A percentile compares a stretch with the other conserved stretches of the same genome.
phyloP scores from a whole-genome alignment of 2,329 filamentous ascomycete genomes.

The Apiospora aurea region DNA sequence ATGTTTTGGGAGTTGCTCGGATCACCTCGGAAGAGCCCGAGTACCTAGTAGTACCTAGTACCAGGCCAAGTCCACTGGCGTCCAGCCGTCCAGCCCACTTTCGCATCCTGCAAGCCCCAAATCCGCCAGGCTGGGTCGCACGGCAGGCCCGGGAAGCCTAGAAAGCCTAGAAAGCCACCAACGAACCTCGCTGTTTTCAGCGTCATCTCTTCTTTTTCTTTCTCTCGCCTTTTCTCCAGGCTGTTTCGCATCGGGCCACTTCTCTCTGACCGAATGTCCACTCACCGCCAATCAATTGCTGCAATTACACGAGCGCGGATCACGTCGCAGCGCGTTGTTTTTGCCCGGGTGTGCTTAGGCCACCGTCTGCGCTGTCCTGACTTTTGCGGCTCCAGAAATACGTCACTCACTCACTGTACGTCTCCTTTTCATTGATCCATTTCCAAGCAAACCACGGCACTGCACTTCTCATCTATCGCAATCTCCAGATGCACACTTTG shows the following conservation, averaged over 20 bases:
- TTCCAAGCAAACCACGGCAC: neutral
- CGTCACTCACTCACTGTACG: slow-evolving; percentile 8
- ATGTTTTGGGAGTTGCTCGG: slow-evolving; percentile 6
- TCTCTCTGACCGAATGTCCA: neutral
- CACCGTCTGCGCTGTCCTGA: slow-evolving; percentile 7
- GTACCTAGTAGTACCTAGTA: neutral
- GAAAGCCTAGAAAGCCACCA: neutral
- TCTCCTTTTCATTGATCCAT: neutral
- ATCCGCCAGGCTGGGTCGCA: neutral
- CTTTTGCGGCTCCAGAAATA: neutral
- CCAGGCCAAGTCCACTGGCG: neutral
- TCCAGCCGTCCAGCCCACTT: neutral
- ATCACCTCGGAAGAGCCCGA: slow-evolving; percentile 9
- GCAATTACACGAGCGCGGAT: neutral
- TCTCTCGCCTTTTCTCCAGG: neutral
- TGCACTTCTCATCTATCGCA: no score
- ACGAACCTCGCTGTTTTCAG: neutral
- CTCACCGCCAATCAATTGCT: neutral
- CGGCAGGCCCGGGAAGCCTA: neutral
- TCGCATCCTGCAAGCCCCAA: neutral
- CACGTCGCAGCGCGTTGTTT: neutral
- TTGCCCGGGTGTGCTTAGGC: slow-evolving; percentile 1
- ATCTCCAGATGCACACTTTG: no score
- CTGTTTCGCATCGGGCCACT: neutral
- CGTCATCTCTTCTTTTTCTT: neutral